Conservation (phyloP, 192 early-diverging fungal genomes). For the Linderina pennispora region DNA sequence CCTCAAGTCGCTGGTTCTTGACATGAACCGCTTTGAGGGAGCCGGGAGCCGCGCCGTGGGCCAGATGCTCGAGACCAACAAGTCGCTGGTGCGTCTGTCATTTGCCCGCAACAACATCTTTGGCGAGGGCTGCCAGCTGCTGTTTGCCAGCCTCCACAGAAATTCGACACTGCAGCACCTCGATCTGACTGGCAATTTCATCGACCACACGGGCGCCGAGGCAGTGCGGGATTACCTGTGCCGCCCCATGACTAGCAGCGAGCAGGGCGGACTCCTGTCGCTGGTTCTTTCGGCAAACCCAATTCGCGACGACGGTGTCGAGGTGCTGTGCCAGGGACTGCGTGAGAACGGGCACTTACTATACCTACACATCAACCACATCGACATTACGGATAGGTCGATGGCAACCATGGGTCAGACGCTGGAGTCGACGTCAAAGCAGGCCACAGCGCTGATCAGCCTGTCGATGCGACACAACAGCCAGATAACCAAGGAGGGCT, state of each 20-base stretch:
- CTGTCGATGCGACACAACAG: constrained; percentile 20
- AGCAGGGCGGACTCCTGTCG: constrained; percentile 4
- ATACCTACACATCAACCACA: constrained; percentile 11
- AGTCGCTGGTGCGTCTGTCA: constrained; percentile 3
- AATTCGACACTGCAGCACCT: constrained; percentile 12
- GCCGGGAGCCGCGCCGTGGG: constrained; percentile 12
- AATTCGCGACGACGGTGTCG: constrained; percentile 20
- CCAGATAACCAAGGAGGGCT: constrained; percentile 5
- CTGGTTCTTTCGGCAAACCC: constrained; percentile 22
- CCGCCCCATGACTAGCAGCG: neutral
- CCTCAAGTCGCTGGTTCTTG: constrained; percentile 10
- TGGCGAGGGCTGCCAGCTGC: constrained; percentile 14
- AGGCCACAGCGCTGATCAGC: constrained; percentile 11
- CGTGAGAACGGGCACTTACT: constrained; percentile 6
- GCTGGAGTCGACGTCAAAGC: constrained; percentile 2
- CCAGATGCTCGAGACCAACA: constrained; percentile 8
- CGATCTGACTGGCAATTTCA: constrained; percentile 24
- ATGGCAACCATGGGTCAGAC: constrained; percentile 2
- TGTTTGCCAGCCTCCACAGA: constrained; percentile 7
- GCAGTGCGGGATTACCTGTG: constrained; percentile 8
- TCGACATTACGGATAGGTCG: constrained; percentile 11
- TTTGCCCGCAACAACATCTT: constrained; percentile 29
- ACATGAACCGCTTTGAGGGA: constrained; percentile 26
- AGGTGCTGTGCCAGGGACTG: constrained; percentile 12
- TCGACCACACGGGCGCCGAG: constrained; percentile 15